Percentiles rank a stretch among this genome's conserved stretches.
Evolutionary conservation across 1,284 basidiomycete species (phyloP).

Genomic region (Melampsora larici-populina): DNA sequence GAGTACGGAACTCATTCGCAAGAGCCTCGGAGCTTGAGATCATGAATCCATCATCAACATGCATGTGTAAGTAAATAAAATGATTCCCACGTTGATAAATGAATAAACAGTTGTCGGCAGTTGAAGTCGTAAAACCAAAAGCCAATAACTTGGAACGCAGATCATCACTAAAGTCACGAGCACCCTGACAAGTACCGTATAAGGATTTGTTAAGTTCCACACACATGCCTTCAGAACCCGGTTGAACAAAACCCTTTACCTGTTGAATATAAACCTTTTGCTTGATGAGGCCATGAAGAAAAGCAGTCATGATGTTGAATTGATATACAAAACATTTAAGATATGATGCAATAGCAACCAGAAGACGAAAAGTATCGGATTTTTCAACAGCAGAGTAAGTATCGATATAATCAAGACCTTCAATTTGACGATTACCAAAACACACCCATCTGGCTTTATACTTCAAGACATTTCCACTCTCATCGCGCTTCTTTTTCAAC

Average conservation of each 20-base stretch:
- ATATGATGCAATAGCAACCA: not conserved
- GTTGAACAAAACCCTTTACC: not conserved
- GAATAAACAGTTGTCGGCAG: too few relatives aligned
- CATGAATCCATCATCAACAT: too few relatives aligned
- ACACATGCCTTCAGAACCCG: not conserved
- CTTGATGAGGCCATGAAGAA: slow-evolving; percentile 14
- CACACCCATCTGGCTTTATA: too few relatives aligned
- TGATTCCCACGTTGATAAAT: too few relatives aligned
- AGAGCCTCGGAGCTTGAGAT: not conserved
- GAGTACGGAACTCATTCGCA: not conserved
- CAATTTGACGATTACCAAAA: slow-evolving; percentile 16
- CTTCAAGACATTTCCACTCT: not conserved
- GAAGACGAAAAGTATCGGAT: not conserved
- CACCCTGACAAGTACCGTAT: too few relatives aligned
- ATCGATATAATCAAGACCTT: not conserved
- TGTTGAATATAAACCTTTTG: slow-evolving; percentile 8
- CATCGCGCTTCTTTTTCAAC: slow-evolving; percentile 3
- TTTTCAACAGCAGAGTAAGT: not conserved
- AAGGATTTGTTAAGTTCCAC: not conserved
- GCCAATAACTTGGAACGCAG: too few relatives aligned
- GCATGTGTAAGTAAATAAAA: too few relatives aligned
- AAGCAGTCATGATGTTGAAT: slow-evolving; percentile 15
- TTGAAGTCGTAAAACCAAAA: too few relatives aligned
- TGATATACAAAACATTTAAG: not conserved
- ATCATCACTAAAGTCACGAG: too few relatives aligned